A percentile compares a stretch with the other conserved stretches of the same genome.
Conservation (phyloP, 108 stramenopile species). For the Poteriospumella lacustris region DNA sequence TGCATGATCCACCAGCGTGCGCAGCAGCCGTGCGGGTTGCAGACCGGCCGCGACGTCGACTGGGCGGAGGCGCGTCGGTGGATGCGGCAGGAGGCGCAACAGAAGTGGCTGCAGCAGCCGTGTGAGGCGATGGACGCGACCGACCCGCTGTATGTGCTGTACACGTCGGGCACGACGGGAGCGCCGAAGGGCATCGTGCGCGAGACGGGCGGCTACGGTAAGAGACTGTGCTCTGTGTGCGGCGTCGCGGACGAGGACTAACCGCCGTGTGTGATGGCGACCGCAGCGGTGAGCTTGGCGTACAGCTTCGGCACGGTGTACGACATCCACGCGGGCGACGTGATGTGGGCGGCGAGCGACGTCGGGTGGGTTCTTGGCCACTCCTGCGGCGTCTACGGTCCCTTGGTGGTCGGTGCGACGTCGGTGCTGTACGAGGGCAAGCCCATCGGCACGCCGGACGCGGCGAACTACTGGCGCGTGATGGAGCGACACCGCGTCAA, state of each 20-base stretch:
- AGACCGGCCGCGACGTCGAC: conserved; percentile 43
- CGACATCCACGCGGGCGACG: conserved; percentile 57
- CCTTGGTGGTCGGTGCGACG: conserved; percentile 63
- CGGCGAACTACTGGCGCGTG: conserved; percentile 65
- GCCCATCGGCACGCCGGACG: conserved; percentile 72
- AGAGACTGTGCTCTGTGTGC: too few relatives aligned
- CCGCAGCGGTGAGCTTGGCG: conserved; percentile 58
- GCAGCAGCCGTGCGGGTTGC: conserved; percentile 17
- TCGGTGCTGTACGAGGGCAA: conserved; percentile 71
- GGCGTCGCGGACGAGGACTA: too few relatives aligned
- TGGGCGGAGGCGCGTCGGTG: conserved; percentile 40
- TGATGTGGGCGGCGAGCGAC: conserved; percentile 60
- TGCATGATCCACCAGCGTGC: conserved; percentile 58
- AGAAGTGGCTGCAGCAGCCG: too few relatives aligned
- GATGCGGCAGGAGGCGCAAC: too few relatives aligned
- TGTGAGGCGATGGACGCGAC: conserved; percentile 50
- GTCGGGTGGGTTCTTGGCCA: conserved; percentile 69
- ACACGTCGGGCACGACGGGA: conserved; percentile 69
- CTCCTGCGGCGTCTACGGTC: conserved; percentile 64
- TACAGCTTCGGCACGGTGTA: conserved; percentile 62
- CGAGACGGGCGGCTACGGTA: conserved; percentile 66
- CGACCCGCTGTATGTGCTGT: conserved; percentile 64
- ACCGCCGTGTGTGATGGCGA: too few relatives aligned
- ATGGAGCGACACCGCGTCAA: conserved; percentile 62
- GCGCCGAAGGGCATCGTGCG: conserved; percentile 69